Percentiles rank a stretch among this genome's conserved stretches.
Evolutionary conservation across 352 stramenopile species (phyloP).

Genomic region (Pythium dissotocum): DNA sequence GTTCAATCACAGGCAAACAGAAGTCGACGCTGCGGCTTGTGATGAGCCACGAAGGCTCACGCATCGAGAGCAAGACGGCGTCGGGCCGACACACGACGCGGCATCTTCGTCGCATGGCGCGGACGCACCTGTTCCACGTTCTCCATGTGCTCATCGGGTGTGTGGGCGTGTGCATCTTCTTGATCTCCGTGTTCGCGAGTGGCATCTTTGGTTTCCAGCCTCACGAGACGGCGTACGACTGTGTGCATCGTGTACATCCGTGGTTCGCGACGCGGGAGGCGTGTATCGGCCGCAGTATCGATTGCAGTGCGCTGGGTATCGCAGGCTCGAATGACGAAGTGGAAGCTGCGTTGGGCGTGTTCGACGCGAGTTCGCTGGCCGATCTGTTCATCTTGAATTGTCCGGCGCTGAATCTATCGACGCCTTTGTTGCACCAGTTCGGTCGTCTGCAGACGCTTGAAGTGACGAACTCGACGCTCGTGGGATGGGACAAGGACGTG

Average conservation of each 20-base stretch:
- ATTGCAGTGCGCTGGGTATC: slow-evolving; percentile 1
- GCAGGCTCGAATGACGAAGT: neutral
- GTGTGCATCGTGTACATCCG: slow-evolving; percentile 20
- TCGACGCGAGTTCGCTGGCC: slow-evolving; percentile 4
- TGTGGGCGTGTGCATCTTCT: neutral
- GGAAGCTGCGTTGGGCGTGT: neutral
- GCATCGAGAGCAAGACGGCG: too few species aligned
- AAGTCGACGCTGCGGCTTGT: neutral
- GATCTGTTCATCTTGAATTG: slow-evolving; percentile 17
- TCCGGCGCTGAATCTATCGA: neutral
- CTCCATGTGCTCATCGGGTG: neutral
- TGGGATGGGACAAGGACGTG: neutral
- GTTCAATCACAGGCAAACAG: neutral
- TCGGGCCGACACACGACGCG: too few species aligned
- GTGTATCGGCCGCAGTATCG: slow-evolving; percentile 13
- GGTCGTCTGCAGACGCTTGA: slow-evolving; percentile 6
- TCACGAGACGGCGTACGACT: neutral
- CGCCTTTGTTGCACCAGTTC: slow-evolving; percentile 3
- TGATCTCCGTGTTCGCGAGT: neutral
- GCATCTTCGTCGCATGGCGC: too few species aligned
- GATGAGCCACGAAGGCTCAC: neutral
- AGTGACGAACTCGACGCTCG: slow-evolving; percentile 11
- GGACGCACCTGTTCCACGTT: neutral
- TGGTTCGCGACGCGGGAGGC: slow-evolving; percentile 17
- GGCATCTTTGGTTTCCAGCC: slow-evolving; percentile 2